Evolutionary conservation across 2,329 filamentous ascomycete species (phyloP).

Genomic region (Fusarium pseudoanthophilum): DNA sequence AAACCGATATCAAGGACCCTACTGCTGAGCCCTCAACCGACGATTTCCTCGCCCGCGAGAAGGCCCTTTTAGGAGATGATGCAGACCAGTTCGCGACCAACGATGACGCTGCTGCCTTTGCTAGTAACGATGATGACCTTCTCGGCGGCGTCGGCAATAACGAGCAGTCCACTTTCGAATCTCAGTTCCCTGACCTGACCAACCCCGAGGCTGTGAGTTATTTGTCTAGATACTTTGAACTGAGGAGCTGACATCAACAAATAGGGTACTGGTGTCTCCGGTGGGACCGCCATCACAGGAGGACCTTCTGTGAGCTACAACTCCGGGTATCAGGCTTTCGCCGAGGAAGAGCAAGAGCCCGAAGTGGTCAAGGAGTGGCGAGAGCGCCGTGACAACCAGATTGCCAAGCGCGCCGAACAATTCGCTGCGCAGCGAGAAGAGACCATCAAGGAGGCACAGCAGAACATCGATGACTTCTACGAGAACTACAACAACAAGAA

Average conservation of each 20-base stretch:
- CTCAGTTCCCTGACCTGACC: slow-evolving; percentile 86
- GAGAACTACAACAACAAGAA: slow-evolving; percentile 99
- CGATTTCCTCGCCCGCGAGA: slow-evolving; percentile 93
- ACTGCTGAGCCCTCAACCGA: slow-evolving; percentile 71
- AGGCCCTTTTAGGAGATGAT: slow-evolving; percentile 90
- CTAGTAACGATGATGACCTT: slow-evolving; percentile 75
- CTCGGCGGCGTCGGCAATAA: slow-evolving; percentile 74
- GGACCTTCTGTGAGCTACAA: slow-evolving; percentile 73
- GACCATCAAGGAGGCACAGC: slow-evolving; percentile 87
- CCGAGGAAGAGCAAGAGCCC: slow-evolving; percentile 80
- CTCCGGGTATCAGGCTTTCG: slow-evolving; percentile 68
- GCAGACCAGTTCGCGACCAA: slow-evolving; percentile 87
- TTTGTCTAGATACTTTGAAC: neutral
- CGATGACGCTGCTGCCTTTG: slow-evolving; percentile 74
- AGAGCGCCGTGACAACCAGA: slow-evolving; percentile 83
- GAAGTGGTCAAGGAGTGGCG: slow-evolving; percentile 94
- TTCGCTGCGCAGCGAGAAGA: slow-evolving; percentile 84
- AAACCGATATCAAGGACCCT: slow-evolving; percentile 71
- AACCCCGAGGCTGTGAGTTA: slow-evolving; percentile 49
- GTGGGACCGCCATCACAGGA: slow-evolving; percentile 72
- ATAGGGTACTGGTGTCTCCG: slow-evolving; percentile 48
- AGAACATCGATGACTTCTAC: slow-evolving; percentile 99
- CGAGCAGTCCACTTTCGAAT: slow-evolving; percentile 74
- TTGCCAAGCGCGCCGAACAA: slow-evolving; percentile 85
- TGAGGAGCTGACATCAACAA: slow-evolving; percentile 14